Conservation (phyloP, 352 stramenopile genomes). For the Paralagenidium karlingii region DNA sequence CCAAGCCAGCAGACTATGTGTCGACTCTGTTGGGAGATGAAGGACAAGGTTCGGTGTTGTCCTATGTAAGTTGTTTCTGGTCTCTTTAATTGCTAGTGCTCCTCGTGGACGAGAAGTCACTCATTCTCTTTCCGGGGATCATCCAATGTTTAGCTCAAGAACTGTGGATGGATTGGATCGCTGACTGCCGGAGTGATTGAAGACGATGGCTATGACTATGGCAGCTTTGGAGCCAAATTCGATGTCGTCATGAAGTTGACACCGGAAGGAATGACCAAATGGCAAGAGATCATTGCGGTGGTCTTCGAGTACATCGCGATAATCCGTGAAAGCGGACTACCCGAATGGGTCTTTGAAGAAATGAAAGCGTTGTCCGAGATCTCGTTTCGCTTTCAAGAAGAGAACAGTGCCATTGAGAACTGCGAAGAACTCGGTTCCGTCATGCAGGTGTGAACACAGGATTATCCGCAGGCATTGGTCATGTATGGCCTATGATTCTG, state of each 20-base stretch:
- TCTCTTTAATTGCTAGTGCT: slow-evolving; percentile 1
- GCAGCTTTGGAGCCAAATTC: slow-evolving; percentile 52
- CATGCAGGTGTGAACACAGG: slow-evolving; percentile 33
- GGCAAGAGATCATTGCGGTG: slow-evolving; percentile 36
- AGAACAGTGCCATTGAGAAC: slow-evolving; percentile 44
- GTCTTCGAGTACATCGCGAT: slow-evolving; percentile 65
- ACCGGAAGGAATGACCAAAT: slow-evolving; percentile 37
- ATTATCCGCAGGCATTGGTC: background rate
- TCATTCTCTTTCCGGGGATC: slow-evolving; percentile 3
- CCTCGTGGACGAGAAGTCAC: background rate
- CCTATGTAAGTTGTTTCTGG: slow-evolving; percentile 26
- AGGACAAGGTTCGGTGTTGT: slow-evolving; percentile 71
- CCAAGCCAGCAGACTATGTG: slow-evolving; percentile 73
- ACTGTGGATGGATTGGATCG: slow-evolving; percentile 59
- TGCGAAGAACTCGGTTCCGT: slow-evolving; percentile 59
- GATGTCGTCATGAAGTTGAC: slow-evolving; percentile 68
- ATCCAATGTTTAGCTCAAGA: slow-evolving; percentile 38
- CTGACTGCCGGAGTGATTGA: slow-evolving; percentile 59
- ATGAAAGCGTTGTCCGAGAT: slow-evolving; percentile 49
- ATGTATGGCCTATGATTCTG: background rate
- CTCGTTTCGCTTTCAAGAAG: slow-evolving; percentile 66
- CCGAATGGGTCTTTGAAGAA: slow-evolving; percentile 65
- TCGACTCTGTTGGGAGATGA: slow-evolving; percentile 71
- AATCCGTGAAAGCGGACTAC: slow-evolving; percentile 29
- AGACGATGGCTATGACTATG: slow-evolving; percentile 58